Evolutionary conservation across 805 yeast species (phyloP), one percentile per base, ranked within the genome.

Genomic region (Yarrowia alimentaria): DNA sequence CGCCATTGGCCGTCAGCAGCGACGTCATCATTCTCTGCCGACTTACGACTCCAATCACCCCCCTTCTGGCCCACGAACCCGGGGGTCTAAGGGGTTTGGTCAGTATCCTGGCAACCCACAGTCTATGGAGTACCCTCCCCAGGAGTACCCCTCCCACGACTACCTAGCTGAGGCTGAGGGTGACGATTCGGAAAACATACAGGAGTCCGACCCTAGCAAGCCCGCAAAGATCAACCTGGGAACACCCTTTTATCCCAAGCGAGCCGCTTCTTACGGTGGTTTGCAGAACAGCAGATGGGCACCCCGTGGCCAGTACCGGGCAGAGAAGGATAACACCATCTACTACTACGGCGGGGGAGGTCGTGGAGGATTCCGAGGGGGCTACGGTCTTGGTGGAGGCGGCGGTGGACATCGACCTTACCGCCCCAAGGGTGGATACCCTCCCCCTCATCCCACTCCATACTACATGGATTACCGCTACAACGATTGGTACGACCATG

Each of bases 211-310:
- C 17, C 31, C 17, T 0, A 13, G 17, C 47, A 28, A 28, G 33
- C 33, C 47, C 32, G n/a, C n/a, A n/a, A 38, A 38, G 32, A 21
- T 40, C 19, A 40, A 28, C 33, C 18, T 40, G 9, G 47, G 47
- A 22, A 40, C 47, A 5, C 47, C 47, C 13, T 40, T 40, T 21
- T 28, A 40, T 25, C 47, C 47, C 33, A 40, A 28, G 25, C 32
- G 47, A 6, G 25, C 47, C 5, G 24, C 18, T 12, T 40, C 47
- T 5, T 40, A 40, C 9, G 32, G 25, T 3, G 43, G 43, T 11
- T 24, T 40, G 14, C 47, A 40, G 33, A 40, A 37, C 43, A 37
- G 47, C 47, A 32, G 47, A 10, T 40, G 47, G 47, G 47, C 33
- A 12, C 47, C 47, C 19, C 47, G 28, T 24, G 26, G 26, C 33